Evolutionary conservation across 306 rosid species (phyloP).

Genomic region (Pyrus bretschneideri): DNA sequence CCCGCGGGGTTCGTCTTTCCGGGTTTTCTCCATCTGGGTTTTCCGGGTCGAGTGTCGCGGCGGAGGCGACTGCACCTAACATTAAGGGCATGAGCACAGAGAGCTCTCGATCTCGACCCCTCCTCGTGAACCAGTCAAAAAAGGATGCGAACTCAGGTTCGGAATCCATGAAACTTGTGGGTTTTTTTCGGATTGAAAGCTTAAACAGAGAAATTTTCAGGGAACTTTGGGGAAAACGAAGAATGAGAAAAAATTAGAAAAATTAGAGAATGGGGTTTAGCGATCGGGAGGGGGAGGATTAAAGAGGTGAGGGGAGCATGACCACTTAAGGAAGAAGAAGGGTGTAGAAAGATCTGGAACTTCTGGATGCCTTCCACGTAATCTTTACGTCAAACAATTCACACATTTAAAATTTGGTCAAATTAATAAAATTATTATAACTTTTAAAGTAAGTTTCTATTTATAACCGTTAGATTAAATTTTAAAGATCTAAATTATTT

Average conservation of each 20-base stretch:
- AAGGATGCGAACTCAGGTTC: slow-evolving; percentile 38
- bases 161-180: slow-evolving; percentile 44
- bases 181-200: background rate
- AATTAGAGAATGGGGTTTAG: accelerated
- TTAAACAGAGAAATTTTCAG: background rate
- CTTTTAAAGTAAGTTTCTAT: no score
- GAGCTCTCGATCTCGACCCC: slow-evolving; percentile 29
- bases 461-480: no score
- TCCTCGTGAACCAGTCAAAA: slow-evolving; percentile 33
- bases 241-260: background rate
- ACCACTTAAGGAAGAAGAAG: background rate
- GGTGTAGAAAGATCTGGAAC: slow-evolving; percentile 70
- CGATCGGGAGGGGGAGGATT: background rate
- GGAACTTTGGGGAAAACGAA: background rate
- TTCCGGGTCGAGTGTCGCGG: slow-evolving; percentile 3
- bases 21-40: slow-evolving; percentile 2
- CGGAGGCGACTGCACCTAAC: slow-evolving; percentile 37
- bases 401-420: no score
- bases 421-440: no score
- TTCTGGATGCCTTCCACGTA: background rate
- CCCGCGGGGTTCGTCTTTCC: background rate
- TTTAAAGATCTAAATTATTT: no score
- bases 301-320: background rate
- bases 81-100: slow-evolving; percentile 51
- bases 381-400: no score